These are phyloP conservation scores for Dillenia suffruticosa DNA, from an alignment of 164 flowering plant species.

Conservation along the genomic window DNA sequence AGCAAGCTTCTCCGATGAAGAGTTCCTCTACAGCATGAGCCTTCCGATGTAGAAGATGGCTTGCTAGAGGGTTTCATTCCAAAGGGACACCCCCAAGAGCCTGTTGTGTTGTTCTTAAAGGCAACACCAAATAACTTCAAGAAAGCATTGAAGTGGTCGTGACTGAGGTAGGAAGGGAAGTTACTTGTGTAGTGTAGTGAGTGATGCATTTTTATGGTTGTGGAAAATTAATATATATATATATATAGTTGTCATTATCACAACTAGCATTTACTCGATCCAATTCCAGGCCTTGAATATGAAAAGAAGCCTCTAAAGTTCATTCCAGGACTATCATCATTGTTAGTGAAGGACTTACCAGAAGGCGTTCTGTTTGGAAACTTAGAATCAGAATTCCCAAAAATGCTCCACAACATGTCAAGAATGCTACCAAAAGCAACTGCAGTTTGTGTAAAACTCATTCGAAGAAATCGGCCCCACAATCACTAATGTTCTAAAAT, in stretches of 20 bases:
- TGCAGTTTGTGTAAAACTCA: conserved; percentile 6
- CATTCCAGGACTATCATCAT: conserved; percentile 15
- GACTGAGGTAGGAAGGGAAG: conserved; percentile 8
- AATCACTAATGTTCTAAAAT: conserved; percentile 8
- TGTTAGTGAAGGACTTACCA: conserved; percentile 12
- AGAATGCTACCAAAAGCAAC: conserved; percentile 6
- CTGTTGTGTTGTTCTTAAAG: conserved; percentile 27
- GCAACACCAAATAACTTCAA: conserved; percentile 27
- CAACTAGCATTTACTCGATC: no score
- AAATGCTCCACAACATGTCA: conserved; percentile 14
- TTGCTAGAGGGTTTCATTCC: conserved; percentile 22
- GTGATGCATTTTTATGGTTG: conserved; percentile 34
- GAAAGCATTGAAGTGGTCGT: conserved; percentile 22
- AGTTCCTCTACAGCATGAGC: conserved; percentile 7
- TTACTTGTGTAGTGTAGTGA: conserved; percentile 33
- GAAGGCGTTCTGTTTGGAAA: conserved; percentile 12
- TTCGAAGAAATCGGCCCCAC: conserved; percentile 9
- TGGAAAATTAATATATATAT: conserved; percentile 2
- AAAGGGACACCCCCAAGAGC: conserved; percentile 20
- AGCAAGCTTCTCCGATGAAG: conserved; percentile 2
- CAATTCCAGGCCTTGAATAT: background rate
- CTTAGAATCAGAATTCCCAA: conserved; percentile 1
- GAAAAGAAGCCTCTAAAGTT: conserved; percentile 8
- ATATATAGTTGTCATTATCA: no score
- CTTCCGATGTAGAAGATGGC: conserved; percentile 29